Conservation (phyloP, 148 eudicot genomes). For the Spergularia marina region DNA sequence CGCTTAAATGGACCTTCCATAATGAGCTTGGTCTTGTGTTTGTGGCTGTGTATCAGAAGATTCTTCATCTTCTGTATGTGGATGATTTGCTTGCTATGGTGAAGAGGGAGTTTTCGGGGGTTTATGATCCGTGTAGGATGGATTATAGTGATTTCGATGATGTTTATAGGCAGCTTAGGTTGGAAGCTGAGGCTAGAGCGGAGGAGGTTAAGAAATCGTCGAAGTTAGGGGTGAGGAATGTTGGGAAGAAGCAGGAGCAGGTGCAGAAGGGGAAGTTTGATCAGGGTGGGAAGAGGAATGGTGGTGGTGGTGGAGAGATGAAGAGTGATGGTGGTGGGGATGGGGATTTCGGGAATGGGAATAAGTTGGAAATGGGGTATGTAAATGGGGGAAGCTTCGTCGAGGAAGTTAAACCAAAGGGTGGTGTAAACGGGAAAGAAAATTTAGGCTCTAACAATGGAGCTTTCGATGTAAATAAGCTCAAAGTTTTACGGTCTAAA, state of each 20-base stretch:
- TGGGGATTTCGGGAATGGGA: conserved; percentile 38
- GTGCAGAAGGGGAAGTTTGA: conserved; percentile 48
- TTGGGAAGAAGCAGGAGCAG: conserved; percentile 61
- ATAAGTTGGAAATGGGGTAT: conserved; percentile 48
- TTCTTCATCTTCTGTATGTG: conserved; percentile 81
- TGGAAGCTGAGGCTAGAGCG: conserved; percentile 90
- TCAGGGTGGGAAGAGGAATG: conserved; percentile 64
- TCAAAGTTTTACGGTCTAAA: conserved; percentile 71
- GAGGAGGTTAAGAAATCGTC: conserved; percentile 80
- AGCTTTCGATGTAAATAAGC: conserved; percentile 93
- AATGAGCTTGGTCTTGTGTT: conserved; percentile 94
- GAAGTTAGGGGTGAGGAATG: conserved; percentile 52
- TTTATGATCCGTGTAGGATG: conserved; percentile 72
- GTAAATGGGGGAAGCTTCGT: conserved; percentile 38
- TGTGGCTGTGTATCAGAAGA: conserved; percentile 91
- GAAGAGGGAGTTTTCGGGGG: conserved; percentile 70
- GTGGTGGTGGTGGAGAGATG: conserved; percentile 52
- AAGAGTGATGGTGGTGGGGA: conserved; percentile 43
- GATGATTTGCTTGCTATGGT: conserved; percentile 93
- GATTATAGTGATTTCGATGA: conserved; percentile 78
- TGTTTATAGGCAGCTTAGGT: conserved; percentile 75
- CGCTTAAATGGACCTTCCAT: conserved; percentile 94
- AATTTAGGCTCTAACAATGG: conserved; percentile 51
- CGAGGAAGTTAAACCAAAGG: conserved; percentile 27
- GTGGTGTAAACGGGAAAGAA: conserved; percentile 57